phyloP scores from a whole-genome alignment of 1,284 basidiomycete genomes.

The Leccinum subrobustum region DNA sequence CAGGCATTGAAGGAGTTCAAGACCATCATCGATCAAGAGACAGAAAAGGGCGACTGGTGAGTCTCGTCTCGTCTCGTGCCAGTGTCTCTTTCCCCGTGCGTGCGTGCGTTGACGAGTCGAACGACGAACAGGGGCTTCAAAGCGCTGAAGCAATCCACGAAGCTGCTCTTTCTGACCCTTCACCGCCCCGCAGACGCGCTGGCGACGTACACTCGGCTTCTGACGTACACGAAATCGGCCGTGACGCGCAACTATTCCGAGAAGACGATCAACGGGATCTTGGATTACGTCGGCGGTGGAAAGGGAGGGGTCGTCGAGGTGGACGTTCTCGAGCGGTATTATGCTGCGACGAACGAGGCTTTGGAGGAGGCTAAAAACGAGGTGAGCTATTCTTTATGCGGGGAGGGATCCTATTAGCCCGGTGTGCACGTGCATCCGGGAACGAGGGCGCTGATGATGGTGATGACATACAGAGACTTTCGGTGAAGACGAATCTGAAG shows the following conservation, averaged over 20 bases:
- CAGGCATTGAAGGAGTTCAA: slow-evolving; percentile 87
- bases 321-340: slow-evolving; percentile 90
- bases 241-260: slow-evolving; percentile 93
- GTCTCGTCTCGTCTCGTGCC: slow-evolving; percentile 12
- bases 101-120: slow-evolving; percentile 1
- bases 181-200: slow-evolving; percentile 83
- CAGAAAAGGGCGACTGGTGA: slow-evolving; percentile 91
- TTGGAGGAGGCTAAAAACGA: slow-evolving; percentile 96
- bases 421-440: too few species aligned
- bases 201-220: slow-evolving; percentile 79
- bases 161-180: slow-evolving; percentile 84
- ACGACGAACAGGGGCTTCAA: slow-evolving; percentile 87
- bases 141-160: slow-evolving; percentile 96
- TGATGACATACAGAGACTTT: slow-evolving; percentile 65
- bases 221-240: slow-evolving; percentile 91
- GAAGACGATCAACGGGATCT: slow-evolving; percentile 97
- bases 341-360: slow-evolving; percentile 89
- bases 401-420: background rate
- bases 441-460: background rate
- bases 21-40: slow-evolving; percentile 84
- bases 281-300: slow-evolving; percentile 97
- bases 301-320: slow-evolving; percentile 83
- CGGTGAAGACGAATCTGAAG: slow-evolving; percentile 95
- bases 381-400: slow-evolving; percentile 43
- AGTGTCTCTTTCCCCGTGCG: background rate